Percentiles rank a stretch among this genome's conserved stretches.
Evolutionary conservation across 208 protist genomes (phyloP).

Genomic region (Naegleria lovaniensis): DNA sequence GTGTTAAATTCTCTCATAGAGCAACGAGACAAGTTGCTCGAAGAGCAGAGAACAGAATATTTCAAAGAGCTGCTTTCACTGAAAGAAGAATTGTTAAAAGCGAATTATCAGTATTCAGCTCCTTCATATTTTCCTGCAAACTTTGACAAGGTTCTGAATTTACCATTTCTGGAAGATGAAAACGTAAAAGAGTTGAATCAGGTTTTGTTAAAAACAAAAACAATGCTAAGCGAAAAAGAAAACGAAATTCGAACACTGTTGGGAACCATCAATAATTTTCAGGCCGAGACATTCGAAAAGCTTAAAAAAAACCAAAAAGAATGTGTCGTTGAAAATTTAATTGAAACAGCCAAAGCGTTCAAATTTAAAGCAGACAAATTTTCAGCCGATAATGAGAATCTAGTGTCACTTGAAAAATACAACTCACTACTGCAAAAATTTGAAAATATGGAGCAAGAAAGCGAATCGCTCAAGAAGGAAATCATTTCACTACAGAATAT

Average conservation of each 20-base stretch:
- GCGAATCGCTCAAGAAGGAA: background rate
- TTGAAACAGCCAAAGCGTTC: background rate
- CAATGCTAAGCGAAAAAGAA: background rate
- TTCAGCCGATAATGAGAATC: background rate
- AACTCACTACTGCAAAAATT: background rate
- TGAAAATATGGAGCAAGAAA: background rate
- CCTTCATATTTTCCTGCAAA: background rate
- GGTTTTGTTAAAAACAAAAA: background rate
- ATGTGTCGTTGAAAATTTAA: background rate
- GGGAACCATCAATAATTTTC: background rate
- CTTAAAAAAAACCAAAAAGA: background rate
- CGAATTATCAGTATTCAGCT: background rate
- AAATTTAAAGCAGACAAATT: background rate
- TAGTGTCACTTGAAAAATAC: background rate
- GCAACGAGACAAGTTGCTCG: background rate
- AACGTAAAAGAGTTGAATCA: background rate
- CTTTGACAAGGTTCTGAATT: background rate
- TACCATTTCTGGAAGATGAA: background rate
- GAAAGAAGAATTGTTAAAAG: background rate
- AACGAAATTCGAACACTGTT: background rate
- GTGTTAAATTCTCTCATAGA: background rate
- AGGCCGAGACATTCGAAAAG: background rate
- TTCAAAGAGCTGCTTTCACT: background rate
- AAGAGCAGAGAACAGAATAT: constrained; percentile 13
- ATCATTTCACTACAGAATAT: background rate